These are phyloP conservation scores for Candolleomyces eurysporus DNA, from an alignment of 768 basidiomycete genomes.

Conservation along the genomic window DNA sequence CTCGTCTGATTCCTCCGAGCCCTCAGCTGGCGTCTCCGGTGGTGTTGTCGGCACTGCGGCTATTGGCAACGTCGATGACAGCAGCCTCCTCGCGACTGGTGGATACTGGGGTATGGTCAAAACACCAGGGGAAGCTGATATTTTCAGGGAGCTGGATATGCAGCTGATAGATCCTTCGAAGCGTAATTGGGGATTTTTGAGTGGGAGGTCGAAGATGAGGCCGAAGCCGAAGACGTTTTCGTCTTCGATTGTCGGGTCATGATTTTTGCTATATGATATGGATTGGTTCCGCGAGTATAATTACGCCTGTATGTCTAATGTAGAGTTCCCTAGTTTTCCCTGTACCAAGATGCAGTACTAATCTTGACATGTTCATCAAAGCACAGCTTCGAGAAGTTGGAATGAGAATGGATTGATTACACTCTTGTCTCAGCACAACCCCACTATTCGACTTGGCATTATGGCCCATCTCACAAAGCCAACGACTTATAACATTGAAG, in stretches of 20 bases:
- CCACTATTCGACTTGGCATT: not conserved
- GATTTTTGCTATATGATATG: not conserved
- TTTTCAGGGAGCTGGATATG: not conserved
- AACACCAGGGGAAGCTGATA: conserved; percentile 2
- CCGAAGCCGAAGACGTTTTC: conserved; percentile 6
- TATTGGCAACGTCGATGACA: too few relatives aligned
- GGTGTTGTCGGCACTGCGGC: too few relatives aligned
- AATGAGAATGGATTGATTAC: too few relatives aligned
- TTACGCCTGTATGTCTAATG: not conserved
- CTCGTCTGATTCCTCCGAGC: too few relatives aligned
- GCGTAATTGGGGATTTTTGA: conserved; percentile 7
- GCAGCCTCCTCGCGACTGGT: too few relatives aligned
- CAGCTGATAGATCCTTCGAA: conserved; percentile 1
- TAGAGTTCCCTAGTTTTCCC: too few relatives aligned
- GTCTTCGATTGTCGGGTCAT: not conserved
- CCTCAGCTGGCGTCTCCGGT: too few relatives aligned
- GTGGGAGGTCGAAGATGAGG: not conserved
- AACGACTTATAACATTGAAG: conserved; percentile 54
- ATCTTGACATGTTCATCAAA: too few relatives aligned
- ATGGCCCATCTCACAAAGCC: conserved; percentile 49
- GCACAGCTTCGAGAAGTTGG: too few relatives aligned
- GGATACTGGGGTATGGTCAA: conserved; percentile 9
- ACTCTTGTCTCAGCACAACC: not conserved
- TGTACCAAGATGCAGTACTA: too few relatives aligned
- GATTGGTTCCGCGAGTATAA: not conserved